phyloP scores from a whole-genome alignment of 2,329 filamentous ascomycete species.

The Xylariaceae sp. region DNA sequence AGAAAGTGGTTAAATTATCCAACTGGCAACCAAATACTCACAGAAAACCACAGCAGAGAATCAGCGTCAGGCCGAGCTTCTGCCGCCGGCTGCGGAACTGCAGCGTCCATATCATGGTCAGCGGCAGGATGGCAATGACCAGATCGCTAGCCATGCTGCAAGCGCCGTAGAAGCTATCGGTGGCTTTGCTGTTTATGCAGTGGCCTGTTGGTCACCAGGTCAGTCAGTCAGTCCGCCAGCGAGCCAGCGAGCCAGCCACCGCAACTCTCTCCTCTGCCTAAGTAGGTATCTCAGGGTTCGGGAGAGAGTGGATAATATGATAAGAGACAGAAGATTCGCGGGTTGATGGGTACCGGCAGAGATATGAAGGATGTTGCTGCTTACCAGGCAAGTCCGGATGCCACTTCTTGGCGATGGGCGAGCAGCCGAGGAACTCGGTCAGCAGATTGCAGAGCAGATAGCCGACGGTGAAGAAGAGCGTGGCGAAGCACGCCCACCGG shows the following conservation, averaged over 20 bases:
- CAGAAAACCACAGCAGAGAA: slow-evolving; percentile 16
- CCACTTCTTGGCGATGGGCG: slow-evolving; percentile 18
- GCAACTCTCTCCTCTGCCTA: too few species aligned
- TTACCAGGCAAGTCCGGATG: slow-evolving; percentile 6
- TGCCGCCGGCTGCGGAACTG: slow-evolving; percentile 11
- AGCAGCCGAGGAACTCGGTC: slow-evolving; percentile 17
- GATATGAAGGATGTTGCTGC: too few species aligned
- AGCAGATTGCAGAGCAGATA: slow-evolving; percentile 53
- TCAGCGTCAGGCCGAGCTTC: slow-evolving; percentile 14
- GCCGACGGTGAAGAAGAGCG: slow-evolving; percentile 36
- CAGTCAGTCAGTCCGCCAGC: background rate
- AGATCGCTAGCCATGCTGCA: slow-evolving; percentile 16
- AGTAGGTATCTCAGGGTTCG: too few species aligned
- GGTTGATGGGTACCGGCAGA: too few species aligned
- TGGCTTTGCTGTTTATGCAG: slow-evolving; percentile 11
- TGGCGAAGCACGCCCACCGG: slow-evolving; percentile 12
- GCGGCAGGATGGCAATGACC: slow-evolving; percentile 16
- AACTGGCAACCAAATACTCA: too few species aligned
- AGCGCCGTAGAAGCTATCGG: slow-evolving; percentile 13
- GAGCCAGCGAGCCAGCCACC: too few species aligned
- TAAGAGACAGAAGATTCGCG: too few species aligned
- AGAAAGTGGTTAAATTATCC: too few species aligned
- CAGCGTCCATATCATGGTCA: slow-evolving; percentile 16
- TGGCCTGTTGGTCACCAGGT: slow-evolving; percentile 4
- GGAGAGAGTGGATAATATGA: too few species aligned